Base-by-base conservation (phyloP, 306 rosid genomes). In the Trifolium repens region DNA sequence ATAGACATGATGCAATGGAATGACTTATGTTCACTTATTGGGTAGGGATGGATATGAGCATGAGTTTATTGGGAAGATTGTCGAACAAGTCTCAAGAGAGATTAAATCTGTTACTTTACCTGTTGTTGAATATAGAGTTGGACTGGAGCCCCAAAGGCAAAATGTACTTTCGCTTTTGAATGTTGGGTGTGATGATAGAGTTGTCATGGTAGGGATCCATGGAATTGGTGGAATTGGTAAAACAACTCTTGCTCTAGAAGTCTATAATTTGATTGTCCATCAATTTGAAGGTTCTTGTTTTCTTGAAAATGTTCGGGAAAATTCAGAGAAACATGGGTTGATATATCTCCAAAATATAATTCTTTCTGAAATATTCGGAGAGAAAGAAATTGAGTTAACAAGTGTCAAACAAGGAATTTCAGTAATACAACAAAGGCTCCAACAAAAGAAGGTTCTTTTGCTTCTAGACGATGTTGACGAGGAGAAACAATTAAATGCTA, bases 391-490 rank as follows among this genome's bases (percentile, higher is more conserved):
- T 12, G 40, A 59, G 3, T 15, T 82, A 4, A 26, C 42, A 35
- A 59, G 72, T 67, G 60, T 16, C 2, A 8, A 2, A 55, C 75
- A 16, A 43, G 0, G 71, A 52, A 52, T 77, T 68, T n/a, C 35
- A 13, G 0, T 4, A 0, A 0, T 47, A 43, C 52, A 46, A 13
- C 52, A 65, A 83, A 70, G 84, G 80, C 15, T 53, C 27, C 24
- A 4, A 0, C 9, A 3, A 53, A 16, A 16, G 11, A 46, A 46
- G 52, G 52, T 46, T 46, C 52, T 46, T 46, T 46, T 46, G 52
- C 52, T 46, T 46, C 52, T 53, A 53, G 60, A 17, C 7, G 76
- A 79, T 64, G 81, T 83, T 26, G 68, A 79, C 39, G 24, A 57
- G 1, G 6, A 12, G 0, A 9, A 74, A 4, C 83, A 83, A 7